Conservation (phyloP, 2,329 filamentous ascomycete species). For the Penicillium sclerotigenum region DNA sequence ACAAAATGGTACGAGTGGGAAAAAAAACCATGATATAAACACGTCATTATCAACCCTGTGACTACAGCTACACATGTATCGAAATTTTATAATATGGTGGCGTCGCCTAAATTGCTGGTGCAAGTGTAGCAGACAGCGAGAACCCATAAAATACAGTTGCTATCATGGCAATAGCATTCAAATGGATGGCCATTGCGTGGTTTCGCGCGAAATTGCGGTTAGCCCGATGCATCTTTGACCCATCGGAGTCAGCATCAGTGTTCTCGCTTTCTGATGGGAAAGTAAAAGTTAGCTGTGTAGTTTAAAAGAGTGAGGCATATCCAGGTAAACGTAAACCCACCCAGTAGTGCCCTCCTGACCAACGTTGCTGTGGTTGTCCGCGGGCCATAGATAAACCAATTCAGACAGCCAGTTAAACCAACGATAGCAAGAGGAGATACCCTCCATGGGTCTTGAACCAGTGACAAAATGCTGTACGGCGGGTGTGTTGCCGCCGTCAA, state of each 20-base stretch:
- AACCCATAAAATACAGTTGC: constrained; percentile 32
- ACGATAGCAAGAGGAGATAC: constrained; percentile 32
- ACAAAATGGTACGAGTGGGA: no score
- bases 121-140: constrained; percentile 20
- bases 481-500: constrained; percentile 36
- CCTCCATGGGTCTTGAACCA: constrained; percentile 21
- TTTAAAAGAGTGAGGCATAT: neutral
- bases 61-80: neutral
- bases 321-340: constrained; percentile 7
- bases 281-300: neutral
- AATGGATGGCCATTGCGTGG: constrained; percentile 45
- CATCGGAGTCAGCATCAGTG: neutral
- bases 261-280: constrained; percentile 6
- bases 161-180: constrained; percentile 41
- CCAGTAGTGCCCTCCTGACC: constrained; percentile 28
- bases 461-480: constrained; percentile 30
- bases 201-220: constrained; percentile 36
- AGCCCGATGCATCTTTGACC: constrained; percentile 12
- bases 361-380: constrained; percentile 34
- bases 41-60: no score
- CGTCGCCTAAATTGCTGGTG: neutral
- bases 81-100: no score
- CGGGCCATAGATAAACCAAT: constrained; percentile 38
- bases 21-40: neutral
- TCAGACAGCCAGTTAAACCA: constrained; percentile 33